A percentile compares a stretch with the other conserved stretches of the same genome.
phyloP scores from a whole-genome alignment of 2,329 filamentous ascomycete species.

The Sclerotinia glacialis region DNA sequence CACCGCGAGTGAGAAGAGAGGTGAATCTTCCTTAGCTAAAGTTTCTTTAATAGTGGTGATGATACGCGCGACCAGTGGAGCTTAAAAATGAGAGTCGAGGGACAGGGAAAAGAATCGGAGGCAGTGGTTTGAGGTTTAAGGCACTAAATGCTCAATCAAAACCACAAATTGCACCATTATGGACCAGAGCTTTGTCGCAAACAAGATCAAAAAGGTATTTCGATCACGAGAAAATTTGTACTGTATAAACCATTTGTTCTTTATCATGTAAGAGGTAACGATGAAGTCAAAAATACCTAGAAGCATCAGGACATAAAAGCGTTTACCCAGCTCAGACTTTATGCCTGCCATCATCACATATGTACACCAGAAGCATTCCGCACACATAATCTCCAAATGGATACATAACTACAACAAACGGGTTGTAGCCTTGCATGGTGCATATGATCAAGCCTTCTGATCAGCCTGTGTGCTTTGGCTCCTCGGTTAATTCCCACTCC shows the following conservation, averaged over 20 bases:
- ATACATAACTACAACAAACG: background rate
- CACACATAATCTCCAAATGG: background rate
- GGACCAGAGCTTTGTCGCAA: background rate
- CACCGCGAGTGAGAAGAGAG: background rate
- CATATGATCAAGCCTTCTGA: conserved; percentile 1
- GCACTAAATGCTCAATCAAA: background rate
- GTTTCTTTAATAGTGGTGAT: background rate
- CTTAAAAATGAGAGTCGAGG: no score
- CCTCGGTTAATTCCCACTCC: background rate
- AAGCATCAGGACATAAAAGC: background rate
- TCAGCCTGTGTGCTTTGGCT: background rate
- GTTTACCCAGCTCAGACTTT: background rate
- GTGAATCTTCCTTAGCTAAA: background rate
- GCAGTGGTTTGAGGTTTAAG: background rate
- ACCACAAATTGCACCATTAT: background rate
- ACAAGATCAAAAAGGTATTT: background rate
- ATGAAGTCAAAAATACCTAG: background rate
- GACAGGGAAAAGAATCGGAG: background rate
- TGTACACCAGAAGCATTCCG: background rate
- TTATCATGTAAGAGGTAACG: background rate
- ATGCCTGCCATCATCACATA: background rate
- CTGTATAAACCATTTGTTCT: background rate
- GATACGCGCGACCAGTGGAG: no score
- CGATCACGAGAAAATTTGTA: background rate
- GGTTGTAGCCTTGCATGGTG: background rate